Conservation (phyloP, 2,329 filamentous ascomycete genomes). For the Pseudogymnoascus sp. region DNA sequence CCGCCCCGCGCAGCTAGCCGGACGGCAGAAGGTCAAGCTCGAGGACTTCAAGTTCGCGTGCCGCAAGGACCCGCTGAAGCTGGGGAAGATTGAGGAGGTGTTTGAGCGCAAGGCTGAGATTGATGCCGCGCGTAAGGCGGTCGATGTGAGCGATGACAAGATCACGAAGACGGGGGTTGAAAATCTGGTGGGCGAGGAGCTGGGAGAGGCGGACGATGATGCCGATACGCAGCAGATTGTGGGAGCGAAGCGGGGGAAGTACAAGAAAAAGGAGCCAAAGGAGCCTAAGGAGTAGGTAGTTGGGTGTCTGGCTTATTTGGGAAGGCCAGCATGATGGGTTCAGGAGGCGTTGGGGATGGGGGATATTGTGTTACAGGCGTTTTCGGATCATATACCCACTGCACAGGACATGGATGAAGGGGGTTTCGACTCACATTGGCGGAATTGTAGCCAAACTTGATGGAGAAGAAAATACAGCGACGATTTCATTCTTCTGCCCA, state of each 20-base stretch:
- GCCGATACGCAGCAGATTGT: constrained; percentile 21
- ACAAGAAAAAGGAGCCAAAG: constrained; percentile 5
- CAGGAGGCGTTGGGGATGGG: not conserved
- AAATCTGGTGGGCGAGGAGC: constrained; percentile 31
- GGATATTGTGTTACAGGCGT: not conserved
- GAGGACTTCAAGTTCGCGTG: constrained; percentile 96
- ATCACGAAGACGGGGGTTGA: constrained; percentile 45
- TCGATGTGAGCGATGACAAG: constrained; percentile 60
- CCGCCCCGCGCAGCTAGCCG: constrained; percentile 73
- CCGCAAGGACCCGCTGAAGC: constrained; percentile 72
- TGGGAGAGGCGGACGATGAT: constrained; percentile 47
- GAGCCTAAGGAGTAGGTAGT: constrained; percentile 1
- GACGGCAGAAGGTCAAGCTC: constrained; percentile 94
- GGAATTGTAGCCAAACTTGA: not conserved
- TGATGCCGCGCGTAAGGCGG: constrained; percentile 70
- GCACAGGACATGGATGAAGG: not conserved
- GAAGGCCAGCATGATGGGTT: not conserved
- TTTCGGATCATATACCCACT: constrained; percentile 5
- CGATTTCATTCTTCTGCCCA: not conserved
- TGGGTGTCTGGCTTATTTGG: not conserved
- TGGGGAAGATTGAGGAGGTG: constrained; percentile 84
- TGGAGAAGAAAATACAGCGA: not conserved
- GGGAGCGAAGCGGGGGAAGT: constrained; percentile 15
- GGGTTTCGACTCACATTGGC: not conserved
- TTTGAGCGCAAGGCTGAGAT: constrained; percentile 82